Conservation (phyloP, 164 flowering plant species). For the Vitis labrusca region DNA sequence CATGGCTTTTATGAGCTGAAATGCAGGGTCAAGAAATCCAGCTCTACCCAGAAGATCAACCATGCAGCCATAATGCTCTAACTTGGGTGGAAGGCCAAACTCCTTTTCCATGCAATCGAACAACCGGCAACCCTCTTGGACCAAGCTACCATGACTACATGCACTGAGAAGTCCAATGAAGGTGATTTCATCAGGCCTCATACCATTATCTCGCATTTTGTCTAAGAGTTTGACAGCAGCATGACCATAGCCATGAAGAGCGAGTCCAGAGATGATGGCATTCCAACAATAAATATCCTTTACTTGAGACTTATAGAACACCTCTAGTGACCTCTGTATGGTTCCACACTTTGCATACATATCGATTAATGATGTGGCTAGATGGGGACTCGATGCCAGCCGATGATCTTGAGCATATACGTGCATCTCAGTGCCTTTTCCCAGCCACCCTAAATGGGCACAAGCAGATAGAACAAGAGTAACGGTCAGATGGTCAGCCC, state of each 20-base stretch:
- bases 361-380: conserved; percentile 28
- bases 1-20: conserved; percentile 29
- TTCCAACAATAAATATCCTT: conserved; percentile 45
- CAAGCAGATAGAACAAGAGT: conserved; percentile 32
- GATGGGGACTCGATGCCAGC: conserved; percentile 19
- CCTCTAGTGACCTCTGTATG: conserved; percentile 22
- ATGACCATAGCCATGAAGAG: conserved; percentile 38
- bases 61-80: conserved; percentile 51
- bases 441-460: conserved; percentile 30
- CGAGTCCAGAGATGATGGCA: conserved; percentile 41
- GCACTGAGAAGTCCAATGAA: conserved; percentile 47
- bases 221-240: conserved; percentile 31
- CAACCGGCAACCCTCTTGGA: conserved; percentile 30
- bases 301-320: conserved; percentile 30
- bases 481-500: conserved; percentile 32
- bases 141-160: conserved; percentile 41
- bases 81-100: conserved; percentile 32
- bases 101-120: conserved; percentile 35
- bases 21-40: conserved; percentile 27
- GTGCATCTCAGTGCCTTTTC: conserved; percentile 28
- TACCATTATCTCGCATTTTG: conserved; percentile 15
- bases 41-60: conserved; percentile 47
- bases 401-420: conserved; percentile 13
- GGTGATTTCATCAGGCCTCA: conserved; percentile 41
- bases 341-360: conserved; percentile 52